phyloP scores from a whole-genome alignment of 2,329 filamentous ascomycete species.

The Sporothrix euskadiensis region DNA sequence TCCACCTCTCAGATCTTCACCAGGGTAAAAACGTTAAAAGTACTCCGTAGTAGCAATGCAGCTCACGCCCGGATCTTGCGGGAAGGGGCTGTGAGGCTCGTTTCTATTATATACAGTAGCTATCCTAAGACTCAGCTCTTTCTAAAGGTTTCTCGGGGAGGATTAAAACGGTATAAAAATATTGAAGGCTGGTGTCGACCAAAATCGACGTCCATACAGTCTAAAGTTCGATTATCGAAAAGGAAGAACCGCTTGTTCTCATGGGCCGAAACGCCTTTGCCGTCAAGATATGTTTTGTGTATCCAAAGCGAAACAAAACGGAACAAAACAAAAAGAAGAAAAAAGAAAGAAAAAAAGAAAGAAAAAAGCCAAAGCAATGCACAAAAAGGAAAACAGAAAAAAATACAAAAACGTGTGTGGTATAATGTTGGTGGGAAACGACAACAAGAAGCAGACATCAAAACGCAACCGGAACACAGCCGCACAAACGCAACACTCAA shows the following conservation, averaged over 20 bases:
- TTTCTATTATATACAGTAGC: background rate
- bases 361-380: background rate
- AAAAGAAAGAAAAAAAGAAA: background rate
- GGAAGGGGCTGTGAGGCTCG: background rate
- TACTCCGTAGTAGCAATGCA: background rate
- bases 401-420: constrained; percentile 8
- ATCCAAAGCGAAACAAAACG: background rate
- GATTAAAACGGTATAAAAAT: background rate
- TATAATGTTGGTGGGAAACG: constrained; percentile 5
- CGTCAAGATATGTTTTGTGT: constrained; percentile 10
- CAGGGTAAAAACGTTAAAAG: background rate
- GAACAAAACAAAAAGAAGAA: background rate
- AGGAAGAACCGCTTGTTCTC: background rate
- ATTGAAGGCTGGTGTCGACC: background rate
- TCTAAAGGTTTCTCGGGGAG: background rate
- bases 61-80: constrained; percentile 8
- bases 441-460: background rate
- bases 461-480: background rate
- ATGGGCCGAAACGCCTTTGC: constrained; percentile 12
- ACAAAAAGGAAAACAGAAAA: background rate
- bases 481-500: background rate
- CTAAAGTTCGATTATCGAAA: background rate
- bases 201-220: background rate
- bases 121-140: background rate
- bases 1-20: background rate